Base-by-base conservation (phyloP, 2,329 filamentous ascomycete species). In the Teratosphaeria destructans region DNA sequence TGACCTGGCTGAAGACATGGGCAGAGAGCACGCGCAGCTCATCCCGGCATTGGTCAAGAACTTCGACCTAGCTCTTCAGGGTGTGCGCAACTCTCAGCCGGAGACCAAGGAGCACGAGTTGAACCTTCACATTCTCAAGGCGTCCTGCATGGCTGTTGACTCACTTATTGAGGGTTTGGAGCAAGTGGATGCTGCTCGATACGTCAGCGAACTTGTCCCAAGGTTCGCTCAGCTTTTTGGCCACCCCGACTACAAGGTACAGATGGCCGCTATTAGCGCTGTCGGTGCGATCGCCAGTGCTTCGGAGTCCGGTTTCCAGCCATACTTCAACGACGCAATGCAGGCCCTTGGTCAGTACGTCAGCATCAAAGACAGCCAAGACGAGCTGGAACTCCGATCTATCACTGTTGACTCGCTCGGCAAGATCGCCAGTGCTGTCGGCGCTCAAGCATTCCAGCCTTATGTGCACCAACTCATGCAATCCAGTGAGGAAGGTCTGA, bases 251-350 rank as follows among this genome's bases (percentile, higher is more conserved):
- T 86, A 86, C 74, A 92, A 89, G 74, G 87, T 96, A 75, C 96
- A 96, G 82, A 87, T 88, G 67, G 86, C 91, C 55, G 89, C 93
- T 57, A 90, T 93, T 61, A 89, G 90, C 66, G 94, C 93, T 56
- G 83, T 96, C 53, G 93, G 94, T 60, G 92, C 93, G 52, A 89
- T 97, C 66, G 94, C 94, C 35, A 87, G 87, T 14, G 90, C 92
- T 57, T 85, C 94, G 59, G 89, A 90, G 70, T 83, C 86, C 63
- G 84, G 83, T 14, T 99, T 97, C 80, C 78, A 88, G 67, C 90
- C 92, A n/a, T 97, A 89, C 81, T 96, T 97, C 73, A 85, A 90
- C 68, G 82, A 88, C 64, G 92, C 90, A 32, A 96, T 99, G 90
- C 82, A 88, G 63, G 85, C 88, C n/a, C 84, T 97, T 60, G 90